Evolutionary conservation across 2,329 filamentous ascomycete species (phyloP), one percentile per base, ranked within the genome.

Genomic region (Fusarium fracticaudum): DNA sequence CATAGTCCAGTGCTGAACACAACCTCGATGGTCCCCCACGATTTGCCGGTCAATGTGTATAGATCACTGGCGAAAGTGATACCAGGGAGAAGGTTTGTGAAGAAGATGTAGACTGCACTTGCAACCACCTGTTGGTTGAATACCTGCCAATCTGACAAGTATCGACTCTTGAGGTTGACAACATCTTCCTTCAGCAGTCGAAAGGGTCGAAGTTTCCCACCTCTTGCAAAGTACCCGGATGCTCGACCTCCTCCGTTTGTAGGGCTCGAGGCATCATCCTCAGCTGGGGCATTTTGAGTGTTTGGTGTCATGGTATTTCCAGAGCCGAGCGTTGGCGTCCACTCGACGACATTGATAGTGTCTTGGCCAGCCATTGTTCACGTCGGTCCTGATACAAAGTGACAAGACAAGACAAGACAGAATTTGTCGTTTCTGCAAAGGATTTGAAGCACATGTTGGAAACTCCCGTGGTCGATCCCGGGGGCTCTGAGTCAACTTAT

Each of bases 31-130:
- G 90, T 90, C 1, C 90, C 90, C 89, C 90, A 92, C 35, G 87
- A 90, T 76, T 87, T 82, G 20, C 90, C 90, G 1, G 90, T 92
- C 71, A 90, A 81, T 9, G 88, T 87, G 77, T 90, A 91, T 64
- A 92, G 80, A 78, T 92, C 91, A 78, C 88, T 90, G 1, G 90
- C 90, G 80, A 92, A 92, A 0, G 90, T 92, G 76, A 92, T 91
- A 4, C 91, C 90, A 0, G 91, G 91, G 17, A 92, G 80, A 11
- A 92, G 84, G 77, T 92, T 92, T 35, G 90, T 91, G 78, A 92
- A 92, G 83, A 91, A 92, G 68, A 92, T 86, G 80, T 91, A 91
- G 37, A 92, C 86, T 4, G 90, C 87, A 76, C 89, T 91, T 31
- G 90, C 90, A 60, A 92, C 81, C 12, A 92, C 83, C 44, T 91